These are phyloP conservation scores for Aspergillus puulaauensis DNA, from an alignment of 2,329 filamentous ascomycete genomes.

Conservation along the genomic window DNA sequence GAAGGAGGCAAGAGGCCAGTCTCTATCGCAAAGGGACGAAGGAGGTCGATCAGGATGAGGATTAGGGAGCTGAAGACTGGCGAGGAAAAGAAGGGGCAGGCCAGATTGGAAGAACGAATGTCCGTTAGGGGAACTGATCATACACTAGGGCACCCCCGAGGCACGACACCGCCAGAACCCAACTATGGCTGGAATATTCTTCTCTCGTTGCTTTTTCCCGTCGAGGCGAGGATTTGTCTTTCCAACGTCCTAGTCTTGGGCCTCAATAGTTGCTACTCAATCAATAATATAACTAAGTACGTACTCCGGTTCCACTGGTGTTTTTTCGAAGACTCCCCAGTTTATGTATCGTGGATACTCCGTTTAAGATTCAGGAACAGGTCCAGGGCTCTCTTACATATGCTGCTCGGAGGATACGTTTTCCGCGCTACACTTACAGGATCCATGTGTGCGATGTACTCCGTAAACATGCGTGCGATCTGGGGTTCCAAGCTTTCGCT, in stretches of 20 bases:
- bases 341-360: not conserved
- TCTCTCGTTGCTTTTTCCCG: too few relatives aligned
- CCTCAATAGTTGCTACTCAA: not conserved
- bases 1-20: constrained; percentile 9
- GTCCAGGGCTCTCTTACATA: not conserved
- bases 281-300: not conserved
- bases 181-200: not conserved
- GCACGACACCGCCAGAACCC: constrained; percentile 1
- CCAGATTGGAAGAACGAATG: constrained; percentile 7
- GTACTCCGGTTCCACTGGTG: not conserved
- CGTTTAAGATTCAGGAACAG: not conserved
- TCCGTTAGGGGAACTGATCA: not conserved
- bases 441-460: not conserved
- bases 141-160: not conserved
- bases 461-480: not conserved
- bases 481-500: not conserved
- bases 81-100: constrained; percentile 12
- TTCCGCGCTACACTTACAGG: not conserved
- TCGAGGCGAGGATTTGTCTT: not conserved
- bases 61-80: constrained; percentile 9
- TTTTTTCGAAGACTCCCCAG: not conserved
- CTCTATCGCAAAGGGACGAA: constrained; percentile 2
- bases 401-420: not conserved
- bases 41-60: not conserved
- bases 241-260: not conserved